Evolutionary conservation across 495 filamentous ascomycete genomes (phyloP), one percentile per base, ranked within the genome.

Genomic region (Lepraria neglecta): DNA sequence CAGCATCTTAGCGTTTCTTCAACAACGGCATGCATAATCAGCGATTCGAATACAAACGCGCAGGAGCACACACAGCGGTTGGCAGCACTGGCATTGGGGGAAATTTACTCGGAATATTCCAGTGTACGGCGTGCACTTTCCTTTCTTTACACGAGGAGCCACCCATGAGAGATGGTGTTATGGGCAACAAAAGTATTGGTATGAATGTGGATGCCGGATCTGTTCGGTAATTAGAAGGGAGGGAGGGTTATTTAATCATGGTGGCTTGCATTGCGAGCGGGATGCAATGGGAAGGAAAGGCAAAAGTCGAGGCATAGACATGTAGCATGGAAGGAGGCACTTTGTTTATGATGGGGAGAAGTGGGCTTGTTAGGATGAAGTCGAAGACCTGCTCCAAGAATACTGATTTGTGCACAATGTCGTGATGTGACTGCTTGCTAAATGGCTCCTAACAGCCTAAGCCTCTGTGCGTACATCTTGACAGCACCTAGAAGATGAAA

Each of bases 271-370:
- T 44, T 60, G 48, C 31, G 38, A 24, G 58, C 58, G 38, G 30
- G 51, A 24, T 3, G 51, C 28, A 35, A 53, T 38, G 51, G 51
- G 9, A 42, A 6, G 48, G 58, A 24, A 30, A 19, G 48, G 38
- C 6, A 51, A 43, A 42, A 31, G 58, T 44, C 35, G 30, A 53
- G 45, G 47, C 38, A 52, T 60, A 44, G 38, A 46, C 35, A 44
- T 40, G 47, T 31, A 38, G 57, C 30, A 59, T 62, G 31, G 44
- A 38, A 11, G 69, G 14, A 58, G 45, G 38, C 28, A 9, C 74
- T 72, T n/a, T 77, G 77, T 7, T 70, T 50, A 42, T 69, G 61
- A 64, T 81, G 82, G 60, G 81, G 71, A 2, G 77, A 12, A 24
- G 17, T 38, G 51, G 31, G 51, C 11, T 35, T 35, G 30, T 4